Evolutionary conservation across 108 stramenopile genomes (phyloP).

Genomic region (Fragilaria radians): DNA sequence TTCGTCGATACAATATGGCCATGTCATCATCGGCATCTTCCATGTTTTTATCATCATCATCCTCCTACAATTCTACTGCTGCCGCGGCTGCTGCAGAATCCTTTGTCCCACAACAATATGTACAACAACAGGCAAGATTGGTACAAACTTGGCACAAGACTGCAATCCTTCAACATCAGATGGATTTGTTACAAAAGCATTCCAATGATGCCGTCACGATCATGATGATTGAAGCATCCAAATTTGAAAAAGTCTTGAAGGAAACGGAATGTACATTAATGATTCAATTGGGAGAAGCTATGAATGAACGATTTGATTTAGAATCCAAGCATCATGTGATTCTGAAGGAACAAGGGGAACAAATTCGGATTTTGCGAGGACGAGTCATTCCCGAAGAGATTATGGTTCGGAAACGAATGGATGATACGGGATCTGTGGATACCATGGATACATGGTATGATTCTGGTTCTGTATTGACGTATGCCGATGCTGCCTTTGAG

Average conservation of each 20-base stretch:
- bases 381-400: not conserved
- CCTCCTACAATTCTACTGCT: not conserved
- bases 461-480: too few species aligned
- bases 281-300: not conserved
- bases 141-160: not conserved
- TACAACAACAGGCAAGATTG: not conserved
- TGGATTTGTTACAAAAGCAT: not conserved
- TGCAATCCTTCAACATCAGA: not conserved
- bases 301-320: not conserved
- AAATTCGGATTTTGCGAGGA: not conserved
- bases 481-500: too few species aligned
- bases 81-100: too few species aligned
- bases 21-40: not conserved
- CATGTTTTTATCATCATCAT: too few species aligned
- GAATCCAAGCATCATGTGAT: not conserved
- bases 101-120: slow-evolving; percentile 1
- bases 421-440: too few species aligned
- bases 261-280: not conserved
- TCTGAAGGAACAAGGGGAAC: not conserved
- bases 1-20: not conserved
- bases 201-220: not conserved
- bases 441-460: too few species aligned
- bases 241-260: not conserved
- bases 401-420: not conserved
- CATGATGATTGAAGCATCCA: not conserved